Evolutionary conservation across 805 yeast genomes (phyloP), one percentile per base, ranked within the genome.

Genomic region (Metahyphopichia silvanorum): DNA sequence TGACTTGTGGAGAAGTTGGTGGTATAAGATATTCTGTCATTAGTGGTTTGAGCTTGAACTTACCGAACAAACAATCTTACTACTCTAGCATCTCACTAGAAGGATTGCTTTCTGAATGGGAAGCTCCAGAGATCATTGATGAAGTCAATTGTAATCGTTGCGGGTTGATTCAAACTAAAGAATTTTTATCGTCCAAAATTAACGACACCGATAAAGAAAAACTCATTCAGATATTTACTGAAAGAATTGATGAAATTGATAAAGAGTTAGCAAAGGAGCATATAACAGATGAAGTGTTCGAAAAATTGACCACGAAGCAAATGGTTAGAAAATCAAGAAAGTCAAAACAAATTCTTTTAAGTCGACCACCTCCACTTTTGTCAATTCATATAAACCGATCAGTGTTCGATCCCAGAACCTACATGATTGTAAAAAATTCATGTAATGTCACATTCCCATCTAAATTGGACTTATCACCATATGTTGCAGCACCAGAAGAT

Each of bases 141-240:
- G 96, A 88, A 28, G 98, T 91, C 22, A 91, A 88, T 57, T 91
- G 98, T 65, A 87, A 89, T 51, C 71, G 98, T 48, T 91, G 98
- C 66, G 91, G 94, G 3, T 66, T 91, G 43, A 56, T 57, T 18
- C 79, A 79, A 37, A 80, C 85, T 9, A 61, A 58, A 32, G 70
- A 66, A n/a, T 77, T 71, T 40, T 57, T 82, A 21, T 32, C 46
- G 13, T 63, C 55, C 11, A 71, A 72, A 40, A 32, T 71, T 4
- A 44, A 47, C 3, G 69, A 79, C 30, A 66, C 68, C 28, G 42
- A 39, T 10, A 53, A 46, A 27, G 61, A 51, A 2, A 59, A 55
- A 33, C 40, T 65, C 9, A 38, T 40, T 6, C 52, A 49, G 5
- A 61, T 54, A 32, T 63, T 64, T 36, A 29, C 46, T 5, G 37